Conservation (phyloP, 306 rosid genomes). For the Vachellia pachyceras region DNA sequence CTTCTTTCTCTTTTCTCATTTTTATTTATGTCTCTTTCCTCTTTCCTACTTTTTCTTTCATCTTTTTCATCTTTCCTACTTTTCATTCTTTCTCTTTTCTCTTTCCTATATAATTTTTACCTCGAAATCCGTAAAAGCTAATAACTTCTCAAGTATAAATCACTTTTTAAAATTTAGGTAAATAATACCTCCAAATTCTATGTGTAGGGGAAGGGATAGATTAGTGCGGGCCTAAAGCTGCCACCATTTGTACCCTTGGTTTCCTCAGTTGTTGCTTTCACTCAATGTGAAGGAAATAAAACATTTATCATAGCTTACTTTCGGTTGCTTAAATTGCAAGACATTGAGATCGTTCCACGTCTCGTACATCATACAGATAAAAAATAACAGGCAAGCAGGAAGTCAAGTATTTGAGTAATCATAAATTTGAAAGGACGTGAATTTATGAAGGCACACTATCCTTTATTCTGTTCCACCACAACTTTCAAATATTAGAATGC, state of each 20-base stretch:
- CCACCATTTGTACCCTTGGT: constrained; percentile 28
- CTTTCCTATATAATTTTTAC: too few relatives aligned
- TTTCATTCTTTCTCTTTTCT: too few relatives aligned
- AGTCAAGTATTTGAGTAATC: too few relatives aligned
- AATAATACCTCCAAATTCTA: too few relatives aligned
- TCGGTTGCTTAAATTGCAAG: constrained; percentile 28
- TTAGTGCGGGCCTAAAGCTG: neutral
- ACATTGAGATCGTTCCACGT: neutral
- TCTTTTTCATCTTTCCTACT: too few relatives aligned
- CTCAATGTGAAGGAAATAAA: constrained; percentile 1
- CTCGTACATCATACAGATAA: neutral
- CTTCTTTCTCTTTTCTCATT: too few relatives aligned
- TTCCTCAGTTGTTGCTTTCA: constrained; percentile 34
- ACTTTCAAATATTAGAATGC: neutral
- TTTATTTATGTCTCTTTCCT: too few relatives aligned
- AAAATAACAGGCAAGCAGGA: neutral
- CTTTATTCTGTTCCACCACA: neutral
- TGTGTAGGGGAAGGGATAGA: too few relatives aligned
- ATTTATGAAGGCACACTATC: neutral
- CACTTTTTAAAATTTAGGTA: too few relatives aligned
- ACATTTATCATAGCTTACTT: constrained; percentile 29
- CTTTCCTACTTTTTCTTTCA: too few relatives aligned
- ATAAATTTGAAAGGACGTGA: neutral
- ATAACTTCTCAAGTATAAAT: too few relatives aligned
- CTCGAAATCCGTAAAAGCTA: too few relatives aligned